phyloP scores from a whole-genome alignment of 176 grass and related monocot genomes.

The Ananas comosus region DNA sequence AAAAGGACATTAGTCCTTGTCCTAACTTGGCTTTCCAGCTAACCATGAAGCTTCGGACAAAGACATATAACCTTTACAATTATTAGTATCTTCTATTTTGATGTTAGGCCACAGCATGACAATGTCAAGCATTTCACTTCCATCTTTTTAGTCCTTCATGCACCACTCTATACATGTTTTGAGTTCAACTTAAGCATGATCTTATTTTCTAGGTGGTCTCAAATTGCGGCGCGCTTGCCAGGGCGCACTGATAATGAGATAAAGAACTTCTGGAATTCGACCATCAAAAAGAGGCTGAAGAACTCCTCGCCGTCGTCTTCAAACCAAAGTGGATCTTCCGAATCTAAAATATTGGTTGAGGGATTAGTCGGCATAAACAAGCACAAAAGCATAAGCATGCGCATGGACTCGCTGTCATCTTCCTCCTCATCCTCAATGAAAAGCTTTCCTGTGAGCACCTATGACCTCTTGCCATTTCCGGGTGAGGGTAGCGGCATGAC shows the following conservation, averaged over 20 bases:
- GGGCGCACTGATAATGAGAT: constrained; percentile 98
- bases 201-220: constrained; percentile 64
- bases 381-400: constrained; percentile 23
- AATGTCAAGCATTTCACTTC: not conserved
- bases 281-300: constrained; percentile 90
- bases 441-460: constrained; percentile 16
- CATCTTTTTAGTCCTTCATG: not conserved
- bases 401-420: constrained; percentile 50
- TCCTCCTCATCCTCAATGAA: constrained; percentile 46
- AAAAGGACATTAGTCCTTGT: not conserved
- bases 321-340: constrained; percentile 28
- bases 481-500: constrained; percentile 20
- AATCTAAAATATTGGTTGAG: constrained; percentile 30
- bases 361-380: constrained; percentile 36
- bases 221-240: constrained; percentile 77
- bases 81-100: no score
- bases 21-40: not conserved
- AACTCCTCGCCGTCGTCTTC: constrained; percentile 23
- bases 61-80: no score
- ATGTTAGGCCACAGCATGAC: not conserved
- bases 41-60: no score
- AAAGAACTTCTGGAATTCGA: constrained; percentile 99
- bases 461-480: constrained; percentile 64
- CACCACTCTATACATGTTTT: not conserved
- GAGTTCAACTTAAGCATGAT: not conserved